phyloP scores from a whole-genome alignment of 2,329 filamentous ascomycete genomes.

The Cadophora sp. region DNA sequence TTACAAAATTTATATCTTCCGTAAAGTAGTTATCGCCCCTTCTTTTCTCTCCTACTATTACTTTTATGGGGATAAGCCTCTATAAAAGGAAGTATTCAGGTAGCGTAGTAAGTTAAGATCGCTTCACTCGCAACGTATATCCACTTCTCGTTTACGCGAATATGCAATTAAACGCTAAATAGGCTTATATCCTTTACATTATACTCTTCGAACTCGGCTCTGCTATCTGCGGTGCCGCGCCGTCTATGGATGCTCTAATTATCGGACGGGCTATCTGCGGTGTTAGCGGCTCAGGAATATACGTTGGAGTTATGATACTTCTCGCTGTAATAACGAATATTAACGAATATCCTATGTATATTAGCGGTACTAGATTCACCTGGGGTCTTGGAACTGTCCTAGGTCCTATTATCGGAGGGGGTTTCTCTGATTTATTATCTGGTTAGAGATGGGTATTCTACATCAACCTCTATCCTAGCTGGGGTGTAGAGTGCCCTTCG shows the following conservation, averaged over 20 bases:
- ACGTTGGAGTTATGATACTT: conserved; percentile 46
- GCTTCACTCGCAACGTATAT: no score
- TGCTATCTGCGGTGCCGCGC: conserved; percentile 41
- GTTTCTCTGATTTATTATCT: conserved; percentile 44
- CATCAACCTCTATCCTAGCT: conserved; percentile 43
- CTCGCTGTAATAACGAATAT: conserved; percentile 42
- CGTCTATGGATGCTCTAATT: conserved; percentile 50
- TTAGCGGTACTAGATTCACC: conserved; percentile 40
- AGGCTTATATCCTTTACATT: conserved; percentile 32
- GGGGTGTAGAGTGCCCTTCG: no score
- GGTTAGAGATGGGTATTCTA: conserved; percentile 48
- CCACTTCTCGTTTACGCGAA: no score
- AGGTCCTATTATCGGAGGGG: conserved; percentile 48
- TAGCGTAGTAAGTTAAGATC: no score
- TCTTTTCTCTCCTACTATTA: no score
- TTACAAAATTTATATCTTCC: no score
- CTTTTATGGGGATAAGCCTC: no score
- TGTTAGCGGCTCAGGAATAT: conserved; percentile 50
- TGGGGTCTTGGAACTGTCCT: conserved; percentile 50
- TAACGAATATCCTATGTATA: conserved; percentile 45
- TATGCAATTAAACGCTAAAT: conserved; percentile 39
- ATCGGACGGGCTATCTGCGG: conserved; percentile 51
- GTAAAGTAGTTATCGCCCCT: no score
- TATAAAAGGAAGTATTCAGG: no score
- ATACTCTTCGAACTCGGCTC: conserved; percentile 37